Conservation (phyloP, 371 early-diverging fungal species). For the Batkoa obscura region DNA sequence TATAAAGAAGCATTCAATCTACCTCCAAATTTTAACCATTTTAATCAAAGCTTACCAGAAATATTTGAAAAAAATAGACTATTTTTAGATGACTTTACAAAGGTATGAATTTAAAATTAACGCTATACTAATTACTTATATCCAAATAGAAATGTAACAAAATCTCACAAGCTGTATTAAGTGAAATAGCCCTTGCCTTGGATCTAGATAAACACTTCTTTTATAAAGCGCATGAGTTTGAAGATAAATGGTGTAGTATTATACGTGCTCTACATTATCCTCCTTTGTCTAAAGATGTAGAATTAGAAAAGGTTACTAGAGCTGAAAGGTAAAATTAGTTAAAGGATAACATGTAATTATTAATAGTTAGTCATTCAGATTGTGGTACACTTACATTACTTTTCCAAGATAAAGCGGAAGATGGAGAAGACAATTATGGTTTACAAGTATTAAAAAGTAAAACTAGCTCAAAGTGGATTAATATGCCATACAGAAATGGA, state of each 20-base stretch:
- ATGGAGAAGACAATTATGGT: not conserved
- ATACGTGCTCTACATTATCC: slow-evolving; percentile 1
- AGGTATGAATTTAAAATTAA: not conserved
- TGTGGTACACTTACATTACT: not conserved
- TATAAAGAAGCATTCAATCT: not conserved
- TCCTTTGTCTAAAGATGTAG: not conserved
- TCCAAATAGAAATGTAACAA: not conserved
- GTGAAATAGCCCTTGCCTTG: not conserved
- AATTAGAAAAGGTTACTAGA: not conserved
- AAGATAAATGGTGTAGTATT: not conserved
- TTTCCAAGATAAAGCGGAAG: slow-evolving; percentile 2
- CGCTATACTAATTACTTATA: not conserved
- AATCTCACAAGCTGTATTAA: not conserved
- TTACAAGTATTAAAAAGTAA: not conserved
- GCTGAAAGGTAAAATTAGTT: not conserved
- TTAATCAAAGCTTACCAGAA: not conserved
- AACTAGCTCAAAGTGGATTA: slow-evolving; percentile 14
- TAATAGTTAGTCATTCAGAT: not conserved
- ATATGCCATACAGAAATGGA: slow-evolving; percentile 19
- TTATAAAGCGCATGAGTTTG: not conserved
- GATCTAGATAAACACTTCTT: not conserved
- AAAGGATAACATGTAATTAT: not conserved
- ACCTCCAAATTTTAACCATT: not conserved
- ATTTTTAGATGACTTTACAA: not conserved
- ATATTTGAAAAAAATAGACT: not conserved